phyloP scores from a whole-genome alignment of 768 basidiomycete species.

The Termitomyces sp. region DNA sequence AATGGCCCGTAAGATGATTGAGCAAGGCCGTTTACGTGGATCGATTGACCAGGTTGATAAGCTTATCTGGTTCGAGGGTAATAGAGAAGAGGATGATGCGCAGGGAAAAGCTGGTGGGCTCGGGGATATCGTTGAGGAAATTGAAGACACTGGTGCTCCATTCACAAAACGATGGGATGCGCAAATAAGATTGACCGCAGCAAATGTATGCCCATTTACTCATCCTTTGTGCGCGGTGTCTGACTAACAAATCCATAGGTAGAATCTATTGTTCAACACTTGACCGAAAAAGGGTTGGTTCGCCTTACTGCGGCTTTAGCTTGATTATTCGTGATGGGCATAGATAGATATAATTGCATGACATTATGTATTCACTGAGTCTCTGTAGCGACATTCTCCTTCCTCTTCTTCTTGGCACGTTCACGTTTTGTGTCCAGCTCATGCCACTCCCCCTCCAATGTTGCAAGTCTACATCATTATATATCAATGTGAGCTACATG shows the following conservation, averaged over 20 bases:
- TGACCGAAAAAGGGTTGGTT: constrained; percentile 69
- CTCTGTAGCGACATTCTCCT: constrained; percentile 39
- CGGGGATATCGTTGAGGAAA: constrained; percentile 83
- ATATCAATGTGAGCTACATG: neutral
- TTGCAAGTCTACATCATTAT: constrained; percentile 50
- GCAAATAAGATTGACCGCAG: constrained; percentile 84
- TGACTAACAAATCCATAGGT: constrained; percentile 39
- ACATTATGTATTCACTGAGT: constrained; percentile 18
- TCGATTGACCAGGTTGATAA: constrained; percentile 95
- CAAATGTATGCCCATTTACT: constrained; percentile 59
- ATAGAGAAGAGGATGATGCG: constrained; percentile 83
- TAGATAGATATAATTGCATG: constrained; percentile 21
- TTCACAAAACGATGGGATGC: constrained; percentile 96
- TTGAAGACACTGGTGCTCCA: constrained; percentile 81
- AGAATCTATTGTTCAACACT: constrained; percentile 80
- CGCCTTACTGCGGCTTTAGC: constrained; percentile 23
- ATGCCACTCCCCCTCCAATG: constrained; percentile 94
- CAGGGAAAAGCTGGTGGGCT: constrained; percentile 93
- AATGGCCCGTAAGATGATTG: constrained; percentile 98
- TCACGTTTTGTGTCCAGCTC: constrained; percentile 95
- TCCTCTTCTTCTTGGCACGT: constrained; percentile 74
- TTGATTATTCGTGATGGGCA: constrained; percentile 10
- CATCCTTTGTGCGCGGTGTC: neutral
- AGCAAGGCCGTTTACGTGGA: constrained; percentile 89
- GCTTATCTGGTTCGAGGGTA: constrained; percentile 89